A percentile compares a stretch with the other conserved stretches of the same genome.
These are phyloP conservation scores for Calocera viscosa DNA, from an alignment of 768 basidiomycete genomes.

Conservation along the genomic window DNA sequence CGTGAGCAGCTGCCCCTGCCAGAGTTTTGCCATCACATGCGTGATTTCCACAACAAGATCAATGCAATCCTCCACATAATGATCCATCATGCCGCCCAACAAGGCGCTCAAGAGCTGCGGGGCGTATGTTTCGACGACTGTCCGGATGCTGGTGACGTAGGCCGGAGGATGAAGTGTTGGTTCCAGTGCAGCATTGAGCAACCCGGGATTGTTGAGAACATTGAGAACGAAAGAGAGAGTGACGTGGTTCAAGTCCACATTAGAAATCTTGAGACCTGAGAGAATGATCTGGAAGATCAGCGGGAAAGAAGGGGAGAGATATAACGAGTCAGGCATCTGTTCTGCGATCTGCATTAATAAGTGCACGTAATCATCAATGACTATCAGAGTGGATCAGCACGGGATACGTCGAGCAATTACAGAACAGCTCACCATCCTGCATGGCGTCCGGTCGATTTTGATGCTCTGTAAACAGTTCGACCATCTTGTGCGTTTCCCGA, in stretches of 20 bases:
- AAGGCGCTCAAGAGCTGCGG: conserved; percentile 54
- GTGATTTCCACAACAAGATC: conserved; percentile 66
- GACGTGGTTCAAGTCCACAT: conserved; percentile 66
- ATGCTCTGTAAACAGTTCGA: conserved; percentile 51
- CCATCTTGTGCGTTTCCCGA: conserved; percentile 56
- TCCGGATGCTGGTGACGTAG: conserved; percentile 51
- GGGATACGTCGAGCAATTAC: conserved; percentile 1
- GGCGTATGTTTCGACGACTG: conserved; percentile 57
- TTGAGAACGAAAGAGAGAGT: conserved; percentile 67
- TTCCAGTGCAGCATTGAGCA: conserved; percentile 33
- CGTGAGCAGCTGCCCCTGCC: conserved; percentile 51
- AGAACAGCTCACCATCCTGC: conserved; percentile 65
- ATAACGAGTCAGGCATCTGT: conserved; percentile 59
- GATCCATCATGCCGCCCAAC: conserved; percentile 65
- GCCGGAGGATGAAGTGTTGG: conserved; percentile 47
- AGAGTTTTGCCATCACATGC: conserved; percentile 51
- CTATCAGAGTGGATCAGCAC: conserved; percentile 33
- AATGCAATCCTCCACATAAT: conserved; percentile 78
- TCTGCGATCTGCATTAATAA: conserved; percentile 58
- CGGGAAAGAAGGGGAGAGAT: conserved; percentile 66
- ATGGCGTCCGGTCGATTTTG: conserved; percentile 43
- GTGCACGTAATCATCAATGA: conserved; percentile 88
- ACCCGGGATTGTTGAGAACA: conserved; percentile 63
- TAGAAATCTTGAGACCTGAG: conserved; percentile 68
- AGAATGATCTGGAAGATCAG: conserved; percentile 63